A percentile compares a stretch with the other conserved stretches of the same genome.
phyloP scores from a whole-genome alignment of 371 early-diverging fungal species.

The Apophysomyces elegans region DNA sequence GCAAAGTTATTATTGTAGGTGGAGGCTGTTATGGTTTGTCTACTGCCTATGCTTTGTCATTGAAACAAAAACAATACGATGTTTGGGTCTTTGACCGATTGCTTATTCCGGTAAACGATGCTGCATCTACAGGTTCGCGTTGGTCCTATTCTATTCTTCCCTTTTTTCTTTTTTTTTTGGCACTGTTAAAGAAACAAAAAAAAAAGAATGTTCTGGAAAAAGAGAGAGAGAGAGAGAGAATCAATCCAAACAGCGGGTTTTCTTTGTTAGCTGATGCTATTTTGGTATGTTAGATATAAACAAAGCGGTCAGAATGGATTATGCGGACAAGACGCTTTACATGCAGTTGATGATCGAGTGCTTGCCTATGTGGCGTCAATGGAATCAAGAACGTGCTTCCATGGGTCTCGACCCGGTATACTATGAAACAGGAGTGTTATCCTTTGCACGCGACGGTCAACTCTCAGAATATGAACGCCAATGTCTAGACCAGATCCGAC shows the following conservation, averaged over 20 bases:
- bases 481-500: slow-evolving; percentile 36
- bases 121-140: slow-evolving; percentile 42
- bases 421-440: slow-evolving; percentile 43
- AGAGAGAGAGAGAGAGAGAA: no score
- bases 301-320: slow-evolving; percentile 57
- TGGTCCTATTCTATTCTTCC: no score
- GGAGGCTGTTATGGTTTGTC: slow-evolving; percentile 60
- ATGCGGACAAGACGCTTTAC: slow-evolving; percentile 47
- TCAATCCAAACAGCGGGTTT: no score
- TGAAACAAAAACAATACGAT: slow-evolving; percentile 31
- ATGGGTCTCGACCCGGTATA: slow-evolving; percentile 34
- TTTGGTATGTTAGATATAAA: slow-evolving; percentile 41
- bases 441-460: slow-evolving; percentile 32
- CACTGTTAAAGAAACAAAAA: no score
- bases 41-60: slow-evolving; percentile 49
- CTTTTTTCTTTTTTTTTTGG: no score
- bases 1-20: slow-evolving; percentile 55
- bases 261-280: no score
- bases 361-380: slow-evolving; percentile 50
- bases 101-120: slow-evolving; percentile 48
- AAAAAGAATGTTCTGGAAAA: not conserved
- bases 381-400: slow-evolving; percentile 52
- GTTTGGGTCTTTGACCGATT: slow-evolving; percentile 52
- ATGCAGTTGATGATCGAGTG: slow-evolving; percentile 49
- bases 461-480: slow-evolving; percentile 41